A percentile compares a stretch with the other conserved stretches of the same genome.
Conservation (phyloP, 129 eudicot species). For the Tagetes erecta region DNA sequence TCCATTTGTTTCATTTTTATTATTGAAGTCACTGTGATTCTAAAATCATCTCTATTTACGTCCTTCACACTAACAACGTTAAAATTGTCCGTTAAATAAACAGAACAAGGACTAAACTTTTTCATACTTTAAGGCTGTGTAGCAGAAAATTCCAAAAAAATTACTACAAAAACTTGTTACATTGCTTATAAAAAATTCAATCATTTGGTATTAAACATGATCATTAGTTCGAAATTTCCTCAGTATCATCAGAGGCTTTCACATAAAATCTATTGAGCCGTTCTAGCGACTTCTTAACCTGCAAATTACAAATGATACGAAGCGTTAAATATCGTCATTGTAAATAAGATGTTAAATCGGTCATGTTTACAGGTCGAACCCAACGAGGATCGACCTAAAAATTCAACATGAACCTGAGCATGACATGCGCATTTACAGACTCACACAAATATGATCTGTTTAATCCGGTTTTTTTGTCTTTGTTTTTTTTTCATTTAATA, state of each 20-base stretch:
- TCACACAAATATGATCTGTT: background rate
- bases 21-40: too few relatives aligned
- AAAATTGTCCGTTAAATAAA: background rate
- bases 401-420: background rate
- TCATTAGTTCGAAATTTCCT: constrained; percentile 28
- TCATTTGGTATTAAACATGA: constrained; percentile 1
- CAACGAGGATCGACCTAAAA: background rate
- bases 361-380: background rate
- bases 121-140: background rate
- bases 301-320: constrained; percentile 3
- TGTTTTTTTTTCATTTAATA: background rate
- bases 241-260: constrained; percentile 34
- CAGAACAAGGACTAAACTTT: constrained; percentile 2
- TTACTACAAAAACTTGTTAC: constrained; percentile 29
- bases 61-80: too few relatives aligned
- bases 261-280: constrained; percentile 50
- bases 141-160: constrained; percentile 23
- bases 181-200: background rate
- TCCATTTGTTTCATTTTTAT: too few relatives aligned
- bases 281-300: constrained; percentile 54
- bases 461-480: background rate
- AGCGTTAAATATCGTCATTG: background rate
- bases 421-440: background rate
- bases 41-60: too few relatives aligned
- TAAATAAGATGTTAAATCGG: background rate